Evolutionary conservation across 208 protist species (phyloP), one percentile per base, ranked within the genome.

Genomic region (Kentomonas sorsogonicus): DNA sequence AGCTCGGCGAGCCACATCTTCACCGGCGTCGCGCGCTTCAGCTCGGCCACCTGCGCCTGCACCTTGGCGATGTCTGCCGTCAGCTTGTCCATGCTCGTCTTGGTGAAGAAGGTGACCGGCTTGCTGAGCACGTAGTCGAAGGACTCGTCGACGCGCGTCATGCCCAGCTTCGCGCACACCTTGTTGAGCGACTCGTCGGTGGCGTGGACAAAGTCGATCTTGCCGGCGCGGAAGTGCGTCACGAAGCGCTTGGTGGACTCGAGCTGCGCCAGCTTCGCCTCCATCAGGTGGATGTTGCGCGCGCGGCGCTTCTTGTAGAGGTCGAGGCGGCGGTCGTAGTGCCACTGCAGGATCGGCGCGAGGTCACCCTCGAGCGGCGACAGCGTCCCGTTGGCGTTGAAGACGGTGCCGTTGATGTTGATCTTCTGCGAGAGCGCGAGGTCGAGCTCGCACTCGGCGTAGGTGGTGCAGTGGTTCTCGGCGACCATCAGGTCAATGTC

Each of bases 1-100:
- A 98, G 72, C 58, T 98, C 92, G 20, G 46, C 52, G 16, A 79
- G 45, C 91, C 92, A 98, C 52, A 97, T 68, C 65, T 90, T 79
- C 39, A 88, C 77, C 27, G 87, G 80, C 6, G 87, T 89, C 20
- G 71, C 95, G 48, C 82, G 73, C 45, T 90, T 75, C 48, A 98
- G 56, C 25, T 70, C 58, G 3, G 87, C 74, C 20, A 96, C 80
- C 47, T 79, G 63, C n/a, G 57, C 41, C 60, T 87, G 71, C 5
- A 60, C 86, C 20, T 76, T 72, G 16, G 47, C 43, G 23, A 96
- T 87, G 22, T 90, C 72, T 2, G 43, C 40, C 30, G 59, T 48
- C n/a, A 95, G 72, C 58, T 89, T 91, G 60, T 94, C 85, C 1
- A 77, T 67, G 63, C 76, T 93, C 22, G 83, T 92, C 41, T 65